phyloP scores from a whole-genome alignment of 208 protist genomes.

The Trypanosoma theileri region DNA sequence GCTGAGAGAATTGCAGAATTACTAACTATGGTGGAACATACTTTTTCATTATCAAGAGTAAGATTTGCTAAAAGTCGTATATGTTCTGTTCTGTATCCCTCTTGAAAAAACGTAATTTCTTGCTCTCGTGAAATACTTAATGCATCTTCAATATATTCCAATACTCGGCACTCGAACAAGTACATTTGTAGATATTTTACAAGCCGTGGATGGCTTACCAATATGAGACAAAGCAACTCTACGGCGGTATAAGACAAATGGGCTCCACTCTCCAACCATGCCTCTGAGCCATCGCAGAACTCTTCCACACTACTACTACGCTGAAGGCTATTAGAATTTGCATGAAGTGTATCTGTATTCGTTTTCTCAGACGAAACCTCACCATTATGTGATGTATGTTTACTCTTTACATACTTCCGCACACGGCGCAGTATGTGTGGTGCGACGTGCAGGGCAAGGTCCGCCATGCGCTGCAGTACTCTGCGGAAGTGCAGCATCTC shows the following conservation, averaged over 20 bases:
- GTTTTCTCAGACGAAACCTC: neutral
- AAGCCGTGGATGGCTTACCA: constrained; percentile 45
- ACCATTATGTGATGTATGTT: neutral
- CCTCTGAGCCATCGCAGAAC: constrained; percentile 64
- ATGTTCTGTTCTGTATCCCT: constrained; percentile 76
- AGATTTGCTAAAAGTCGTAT: constrained; percentile 80
- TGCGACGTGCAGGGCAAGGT: constrained; percentile 59
- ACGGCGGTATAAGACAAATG: constrained; percentile 52
- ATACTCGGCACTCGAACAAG: constrained; percentile 46
- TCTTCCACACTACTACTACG: constrained; percentile 81
- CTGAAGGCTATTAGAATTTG: constrained; percentile 18
- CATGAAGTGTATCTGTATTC: neutral
- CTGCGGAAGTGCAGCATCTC: constrained; percentile 57
- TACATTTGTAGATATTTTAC: constrained; percentile 56
- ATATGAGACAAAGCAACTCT: constrained; percentile 60
- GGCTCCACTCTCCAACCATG: constrained; percentile 73
- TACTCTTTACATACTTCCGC: constrained; percentile 10
- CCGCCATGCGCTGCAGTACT: constrained; percentile 68
- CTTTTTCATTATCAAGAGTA: constrained; percentile 43
- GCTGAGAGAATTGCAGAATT: constrained; percentile 48
- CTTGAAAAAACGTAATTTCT: constrained; percentile 73
- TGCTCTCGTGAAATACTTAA: constrained; percentile 66
- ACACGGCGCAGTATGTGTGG: constrained; percentile 48
- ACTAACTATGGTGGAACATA: constrained; percentile 36
- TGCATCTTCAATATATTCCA: constrained; percentile 59